Evolutionary conservation across 331 rosid genomes (phyloP).

Genomic region (Malus hybrid): DNA sequence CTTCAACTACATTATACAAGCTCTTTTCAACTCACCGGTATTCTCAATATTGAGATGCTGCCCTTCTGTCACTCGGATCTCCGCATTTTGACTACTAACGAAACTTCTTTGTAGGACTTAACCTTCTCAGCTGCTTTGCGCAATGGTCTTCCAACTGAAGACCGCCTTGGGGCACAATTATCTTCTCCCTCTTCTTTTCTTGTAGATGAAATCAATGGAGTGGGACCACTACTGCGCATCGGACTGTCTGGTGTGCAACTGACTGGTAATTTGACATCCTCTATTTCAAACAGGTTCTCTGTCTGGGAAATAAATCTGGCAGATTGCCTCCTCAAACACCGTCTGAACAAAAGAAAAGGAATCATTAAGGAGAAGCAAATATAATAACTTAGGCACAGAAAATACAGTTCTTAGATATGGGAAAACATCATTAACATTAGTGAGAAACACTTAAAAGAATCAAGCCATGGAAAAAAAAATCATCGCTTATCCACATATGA

Average conservation of each 20-base stretch:
- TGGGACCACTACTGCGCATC: not conserved
- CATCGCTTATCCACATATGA: too few relatives aligned
- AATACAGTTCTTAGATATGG: too few relatives aligned
- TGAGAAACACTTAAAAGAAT: too few relatives aligned
- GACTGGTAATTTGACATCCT: conserved; percentile 32
- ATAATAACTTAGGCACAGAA: not conserved
- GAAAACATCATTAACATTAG: not conserved
- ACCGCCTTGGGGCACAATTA: conserved; percentile 17
- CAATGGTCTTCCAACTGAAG: conserved; percentile 62
- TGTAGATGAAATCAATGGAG: conserved; percentile 5
- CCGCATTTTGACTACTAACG: conserved; percentile 48
- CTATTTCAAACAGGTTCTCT: conserved; percentile 59
- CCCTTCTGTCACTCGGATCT: conserved; percentile 28
- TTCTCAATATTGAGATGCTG: not conserved
- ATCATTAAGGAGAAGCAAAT: not conserved
- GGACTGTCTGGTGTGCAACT: conserved; percentile 1
- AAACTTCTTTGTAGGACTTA: conserved; percentile 57
- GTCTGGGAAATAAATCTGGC: conserved; percentile 30
- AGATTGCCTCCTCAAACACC: conserved; percentile 58
- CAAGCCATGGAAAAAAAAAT: too few relatives aligned
- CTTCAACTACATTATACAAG: not conserved
- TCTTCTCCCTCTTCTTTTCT: conserved; percentile 23
- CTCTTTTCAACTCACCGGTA: not conserved
- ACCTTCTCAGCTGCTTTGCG: conserved; percentile 54
- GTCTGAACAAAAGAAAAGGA: conserved; percentile 24